phyloP scores from a whole-genome alignment of 2,329 filamentous ascomycete species.

The Nakataea oryzae region DNA sequence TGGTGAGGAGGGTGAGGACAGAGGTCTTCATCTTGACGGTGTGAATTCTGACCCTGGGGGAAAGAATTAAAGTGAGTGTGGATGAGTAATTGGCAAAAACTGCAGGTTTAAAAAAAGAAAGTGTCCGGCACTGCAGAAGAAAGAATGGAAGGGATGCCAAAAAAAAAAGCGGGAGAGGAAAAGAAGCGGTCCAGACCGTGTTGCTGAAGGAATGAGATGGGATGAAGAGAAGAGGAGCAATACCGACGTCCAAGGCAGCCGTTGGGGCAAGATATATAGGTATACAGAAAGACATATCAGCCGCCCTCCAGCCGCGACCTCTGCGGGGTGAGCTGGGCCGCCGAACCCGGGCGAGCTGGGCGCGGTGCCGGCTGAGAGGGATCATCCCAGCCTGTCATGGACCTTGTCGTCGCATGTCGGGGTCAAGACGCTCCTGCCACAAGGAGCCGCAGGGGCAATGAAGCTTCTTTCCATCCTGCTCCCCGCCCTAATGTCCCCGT shows the following conservation, averaged over 20 bases:
- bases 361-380: neutral
- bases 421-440: neutral
- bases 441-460: neutral
- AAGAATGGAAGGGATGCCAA: neutral
- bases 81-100: neutral
- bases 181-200: neutral
- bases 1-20: neutral
- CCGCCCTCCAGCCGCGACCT: no score
- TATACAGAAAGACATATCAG: no score
- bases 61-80: neutral
- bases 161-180: neutral
- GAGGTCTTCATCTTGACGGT: neutral
- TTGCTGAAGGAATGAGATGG: neutral
- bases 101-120: neutral
- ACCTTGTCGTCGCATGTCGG: neutral
- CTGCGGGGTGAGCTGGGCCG: neutral
- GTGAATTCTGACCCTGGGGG: neutral
- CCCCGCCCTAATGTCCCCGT: neutral
- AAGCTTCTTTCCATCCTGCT: neutral
- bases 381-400: neutral
- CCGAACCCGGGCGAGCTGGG: no score
- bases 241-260: neutral
- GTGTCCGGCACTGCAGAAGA: constrained; percentile 2
- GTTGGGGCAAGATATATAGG: neutral
- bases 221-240: neutral